A percentile compares a stretch with the other conserved stretches of the same genome.
Conservation (phyloP, 164 flowering plant species). For the Buxus sempervirens region DNA sequence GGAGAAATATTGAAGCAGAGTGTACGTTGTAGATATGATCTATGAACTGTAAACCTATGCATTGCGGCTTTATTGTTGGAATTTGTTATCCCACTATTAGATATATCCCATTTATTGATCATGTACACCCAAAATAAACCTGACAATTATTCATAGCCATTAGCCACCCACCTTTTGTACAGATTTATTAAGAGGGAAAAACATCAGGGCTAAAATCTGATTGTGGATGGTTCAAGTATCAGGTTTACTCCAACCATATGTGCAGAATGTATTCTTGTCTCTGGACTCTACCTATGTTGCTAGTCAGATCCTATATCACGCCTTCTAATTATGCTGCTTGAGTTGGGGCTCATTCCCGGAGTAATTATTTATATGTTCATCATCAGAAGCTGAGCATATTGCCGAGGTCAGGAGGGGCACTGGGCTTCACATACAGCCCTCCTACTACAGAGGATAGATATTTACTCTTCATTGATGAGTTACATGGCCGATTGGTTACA, state of each 20-base stretch:
- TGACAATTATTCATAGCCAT: not conserved
- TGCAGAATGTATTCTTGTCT: not conserved
- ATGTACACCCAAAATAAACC: not conserved
- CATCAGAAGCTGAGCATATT: conserved; percentile 92
- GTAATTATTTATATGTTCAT: conserved; percentile 14
- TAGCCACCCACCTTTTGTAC: too few species aligned
- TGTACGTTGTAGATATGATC: not conserved
- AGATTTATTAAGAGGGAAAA: too few species aligned
- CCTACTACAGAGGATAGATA: conserved; percentile 92
- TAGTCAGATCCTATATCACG: not conserved
- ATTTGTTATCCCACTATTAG: not conserved
- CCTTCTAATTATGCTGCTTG: not conserved
- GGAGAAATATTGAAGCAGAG: not conserved
- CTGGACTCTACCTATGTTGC: not conserved
- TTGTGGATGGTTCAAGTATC: not conserved
- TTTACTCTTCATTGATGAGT: conserved; percentile 90
- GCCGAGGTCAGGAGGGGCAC: conserved; percentile 95
- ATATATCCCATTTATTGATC: not conserved
- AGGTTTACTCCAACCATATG: not conserved
- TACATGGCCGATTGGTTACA: conserved; percentile 96
- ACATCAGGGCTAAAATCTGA: not conserved
- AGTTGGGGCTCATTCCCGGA: not conserved
- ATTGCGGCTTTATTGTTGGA: not conserved
- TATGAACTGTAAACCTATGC: not conserved
- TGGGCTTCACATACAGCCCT: conserved; percentile 93